Conservation (phyloP, 768 basidiomycete species). For the Coprinopsis cinerea region DNA sequence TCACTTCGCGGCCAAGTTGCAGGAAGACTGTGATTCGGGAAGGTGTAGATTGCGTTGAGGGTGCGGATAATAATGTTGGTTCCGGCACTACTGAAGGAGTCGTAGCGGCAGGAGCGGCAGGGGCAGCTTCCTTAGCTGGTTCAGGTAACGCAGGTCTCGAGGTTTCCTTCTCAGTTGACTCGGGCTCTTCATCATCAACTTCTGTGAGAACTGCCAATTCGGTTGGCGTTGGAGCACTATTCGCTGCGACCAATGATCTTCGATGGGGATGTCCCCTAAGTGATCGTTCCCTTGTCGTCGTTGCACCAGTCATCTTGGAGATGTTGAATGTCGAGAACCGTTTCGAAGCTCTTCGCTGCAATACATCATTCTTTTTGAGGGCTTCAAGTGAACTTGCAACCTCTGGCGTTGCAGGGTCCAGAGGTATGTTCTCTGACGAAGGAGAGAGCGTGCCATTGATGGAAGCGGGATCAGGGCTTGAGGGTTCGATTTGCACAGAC, state of each 20-base stretch:
- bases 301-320: constrained; percentile 78
- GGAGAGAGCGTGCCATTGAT: constrained; percentile 25
- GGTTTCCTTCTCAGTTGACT: constrained; percentile 21
- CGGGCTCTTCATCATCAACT: constrained; percentile 56
- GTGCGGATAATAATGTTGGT: constrained; percentile 13
- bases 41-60: constrained; percentile 16
- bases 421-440: constrained; percentile 19
- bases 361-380: constrained; percentile 76
- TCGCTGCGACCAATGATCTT: constrained; percentile 59
- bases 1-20: constrained; percentile 86
- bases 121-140: constrained; percentile 15
- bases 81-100: constrained; percentile 40
- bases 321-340: constrained; percentile 95
- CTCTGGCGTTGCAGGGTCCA: constrained; percentile 41
- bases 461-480: constrained; percentile 34
- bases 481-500: constrained; percentile 47
- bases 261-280: constrained; percentile 50
- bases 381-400: constrained; percentile 83
- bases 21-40: constrained; percentile 72
- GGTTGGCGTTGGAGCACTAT: constrained; percentile 51
- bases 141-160: constrained; percentile 36
- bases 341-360: constrained; percentile 91
- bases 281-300: constrained; percentile 43
- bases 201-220: constrained; percentile 74
- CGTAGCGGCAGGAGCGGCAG: constrained; percentile 34